phyloP scores from a whole-genome alignment of 768 basidiomycete species.

The Suillus americanus region DNA sequence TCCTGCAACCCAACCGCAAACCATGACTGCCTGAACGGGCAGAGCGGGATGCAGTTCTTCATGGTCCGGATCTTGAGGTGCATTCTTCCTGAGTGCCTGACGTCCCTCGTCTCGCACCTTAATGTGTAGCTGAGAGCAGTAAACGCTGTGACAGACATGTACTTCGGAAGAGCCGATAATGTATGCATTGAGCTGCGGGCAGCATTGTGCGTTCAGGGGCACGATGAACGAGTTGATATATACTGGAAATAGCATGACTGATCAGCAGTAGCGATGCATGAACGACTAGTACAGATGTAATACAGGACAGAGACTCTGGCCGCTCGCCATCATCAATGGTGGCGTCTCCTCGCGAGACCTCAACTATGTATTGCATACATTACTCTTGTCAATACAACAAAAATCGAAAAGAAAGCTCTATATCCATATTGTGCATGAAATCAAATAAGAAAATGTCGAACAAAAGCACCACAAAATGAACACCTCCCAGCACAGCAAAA shows the following conservation, averaged over 20 bases:
- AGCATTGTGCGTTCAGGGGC: background rate
- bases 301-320: too few relatives aligned
- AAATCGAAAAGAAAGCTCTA: background rate
- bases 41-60: background rate
- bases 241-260: too few relatives aligned
- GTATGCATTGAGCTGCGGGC: background rate
- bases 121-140: background rate
- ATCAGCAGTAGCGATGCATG: too few relatives aligned
- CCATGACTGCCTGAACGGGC: background rate
- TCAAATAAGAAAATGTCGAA: constrained; percentile 2
- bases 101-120: background rate
- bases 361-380: background rate
- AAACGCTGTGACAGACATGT: background rate
- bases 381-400: constrained; percentile 3
- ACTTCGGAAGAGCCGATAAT: background rate
- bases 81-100: background rate
- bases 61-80: background rate
- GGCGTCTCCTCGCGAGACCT: background rate
- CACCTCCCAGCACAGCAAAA: background rate
- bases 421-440: background rate
- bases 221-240: background rate
- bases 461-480: background rate
- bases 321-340: background rate
- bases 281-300: too few relatives aligned
- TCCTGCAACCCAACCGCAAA: background rate